Conservation (phyloP, 345 rosid species). For the Barbarea vulgaris region DNA sequence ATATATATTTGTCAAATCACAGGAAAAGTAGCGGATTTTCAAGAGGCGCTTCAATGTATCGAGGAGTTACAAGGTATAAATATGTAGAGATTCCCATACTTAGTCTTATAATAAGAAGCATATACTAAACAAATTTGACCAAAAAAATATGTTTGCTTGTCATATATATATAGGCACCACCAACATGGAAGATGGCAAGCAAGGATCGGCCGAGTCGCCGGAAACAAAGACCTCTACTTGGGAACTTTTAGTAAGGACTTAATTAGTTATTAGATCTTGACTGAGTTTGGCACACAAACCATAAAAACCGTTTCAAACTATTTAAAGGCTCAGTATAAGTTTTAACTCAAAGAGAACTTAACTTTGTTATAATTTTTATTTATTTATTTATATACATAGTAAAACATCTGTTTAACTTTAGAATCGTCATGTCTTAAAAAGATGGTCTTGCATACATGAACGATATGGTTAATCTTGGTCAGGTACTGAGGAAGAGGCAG, state of each 20-base stretch:
- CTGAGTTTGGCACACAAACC: background rate
- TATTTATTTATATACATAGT: background rate
- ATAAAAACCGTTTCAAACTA: background rate
- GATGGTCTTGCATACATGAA: background rate
- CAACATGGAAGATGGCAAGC: conserved; percentile 99
- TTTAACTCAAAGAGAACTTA: background rate
- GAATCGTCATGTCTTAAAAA: background rate
- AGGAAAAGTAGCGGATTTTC: conserved; percentile 99
- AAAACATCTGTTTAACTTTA: background rate
- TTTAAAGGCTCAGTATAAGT: background rate
- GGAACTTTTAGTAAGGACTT: conserved; percentile 89
- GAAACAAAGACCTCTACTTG: conserved; percentile 97
- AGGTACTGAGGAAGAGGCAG: conserved; percentile 99
- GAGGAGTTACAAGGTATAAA: conserved; percentile 90
- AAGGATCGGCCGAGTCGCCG: conserved; percentile 98
- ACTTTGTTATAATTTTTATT: background rate
- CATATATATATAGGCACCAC: conserved; percentile 75
- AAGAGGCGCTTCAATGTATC: conserved; percentile 97
- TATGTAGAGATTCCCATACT: background rate
- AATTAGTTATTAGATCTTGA: conserved; percentile 1
- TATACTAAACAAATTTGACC: conserved; percentile 4
- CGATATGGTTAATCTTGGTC: background rate
- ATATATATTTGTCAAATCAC: conserved; percentile 18
- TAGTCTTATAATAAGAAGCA: background rate
- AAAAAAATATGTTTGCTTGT: background rate